Evolutionary conservation across 2,329 filamentous ascomycete species (phyloP), one percentile per base, ranked within the genome.

Genomic region (Trichoderma polysporum): DNA sequence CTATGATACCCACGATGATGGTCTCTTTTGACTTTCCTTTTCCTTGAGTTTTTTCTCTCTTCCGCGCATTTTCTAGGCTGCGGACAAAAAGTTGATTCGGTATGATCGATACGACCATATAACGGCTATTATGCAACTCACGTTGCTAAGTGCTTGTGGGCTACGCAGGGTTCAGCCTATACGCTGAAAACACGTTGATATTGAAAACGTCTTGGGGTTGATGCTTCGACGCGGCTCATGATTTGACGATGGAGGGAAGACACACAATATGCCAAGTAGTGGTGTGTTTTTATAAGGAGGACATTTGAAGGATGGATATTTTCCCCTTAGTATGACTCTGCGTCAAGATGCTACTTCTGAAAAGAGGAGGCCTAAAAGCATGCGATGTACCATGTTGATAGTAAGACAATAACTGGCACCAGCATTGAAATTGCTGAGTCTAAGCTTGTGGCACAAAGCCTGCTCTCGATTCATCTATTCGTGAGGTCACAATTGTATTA

Each of bases 1-100:
- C 78, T 73, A 78, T 78, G 77, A 80, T 80, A 80, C 77, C 78
- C 78, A 80, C 79, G 77, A 78, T 73, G 73, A 70, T 73, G 72
- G 68, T 70, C 71, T 73, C 71, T 70, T 66, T 71, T 73, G 69
- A 63, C 65, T 22, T 19, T 64, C 73, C 68, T 73, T 71, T 71
- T 76, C 71, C 57, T 45, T 45, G 41, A 45, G 41, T 52, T 52
- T 27, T 70, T 66, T 69, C 68, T 70, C 70, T 70, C 73, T 50
- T 39, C 33, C 62, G 53, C 41, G 39, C 52, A 71, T 69, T 74
- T 63, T 68, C 57, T 19, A 54, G 45, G 61, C 52, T 63, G 58
- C 45, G 58, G 41, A 57, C 29, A 41, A 75, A 72, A 76, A 75
- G 71, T 74, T 75, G 68, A 75, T 71, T 70, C 69, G 70, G 70